phyloP scores from a whole-genome alignment of 1,139 yeast genomes.

The Yamadazyma epiphylla region DNA sequence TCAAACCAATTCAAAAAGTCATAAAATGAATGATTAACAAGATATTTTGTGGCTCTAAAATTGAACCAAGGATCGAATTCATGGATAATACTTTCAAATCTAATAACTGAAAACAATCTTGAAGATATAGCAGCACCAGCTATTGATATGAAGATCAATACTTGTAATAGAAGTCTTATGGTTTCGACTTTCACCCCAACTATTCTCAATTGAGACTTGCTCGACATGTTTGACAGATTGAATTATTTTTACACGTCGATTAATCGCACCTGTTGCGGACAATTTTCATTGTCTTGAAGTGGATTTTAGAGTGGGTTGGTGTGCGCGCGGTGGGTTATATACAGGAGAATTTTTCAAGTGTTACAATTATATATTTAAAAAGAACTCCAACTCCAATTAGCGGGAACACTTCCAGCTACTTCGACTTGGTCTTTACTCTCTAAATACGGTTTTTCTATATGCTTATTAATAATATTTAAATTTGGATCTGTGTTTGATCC shows the following conservation, averaged over 20 bases:
- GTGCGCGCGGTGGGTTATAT: too few species aligned
- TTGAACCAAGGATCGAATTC: constrained; percentile 99
- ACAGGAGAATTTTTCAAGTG: too few species aligned
- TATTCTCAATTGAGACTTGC: constrained; percentile 20
- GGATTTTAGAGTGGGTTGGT: too few species aligned
- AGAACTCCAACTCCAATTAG: constrained; percentile 80
- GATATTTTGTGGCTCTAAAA: constrained; percentile 88
- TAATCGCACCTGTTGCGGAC: too few species aligned
- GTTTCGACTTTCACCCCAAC: constrained; percentile 38
- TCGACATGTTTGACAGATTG: too few species aligned
- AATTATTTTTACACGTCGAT: too few species aligned
- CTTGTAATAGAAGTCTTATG: constrained; percentile 51
- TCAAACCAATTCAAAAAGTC: constrained; percentile 98
- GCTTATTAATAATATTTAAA: constrained; percentile 5
- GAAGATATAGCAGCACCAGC: constrained; percentile 91
- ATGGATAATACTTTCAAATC: constrained; percentile 95
- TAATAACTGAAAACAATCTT: constrained; percentile 72
- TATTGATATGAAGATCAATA: constrained; percentile 62
- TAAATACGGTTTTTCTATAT: constrained; percentile 7
- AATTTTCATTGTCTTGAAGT: too few species aligned
- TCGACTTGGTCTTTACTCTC: constrained; percentile 8
- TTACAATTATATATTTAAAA: constrained; percentile 39
- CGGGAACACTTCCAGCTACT: constrained; percentile 49
- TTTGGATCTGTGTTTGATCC: too few species aligned
- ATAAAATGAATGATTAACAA: constrained; percentile 78